Base-by-base conservation (phyloP, 345 rosid genomes). In the Lepidium didymum region DNA sequence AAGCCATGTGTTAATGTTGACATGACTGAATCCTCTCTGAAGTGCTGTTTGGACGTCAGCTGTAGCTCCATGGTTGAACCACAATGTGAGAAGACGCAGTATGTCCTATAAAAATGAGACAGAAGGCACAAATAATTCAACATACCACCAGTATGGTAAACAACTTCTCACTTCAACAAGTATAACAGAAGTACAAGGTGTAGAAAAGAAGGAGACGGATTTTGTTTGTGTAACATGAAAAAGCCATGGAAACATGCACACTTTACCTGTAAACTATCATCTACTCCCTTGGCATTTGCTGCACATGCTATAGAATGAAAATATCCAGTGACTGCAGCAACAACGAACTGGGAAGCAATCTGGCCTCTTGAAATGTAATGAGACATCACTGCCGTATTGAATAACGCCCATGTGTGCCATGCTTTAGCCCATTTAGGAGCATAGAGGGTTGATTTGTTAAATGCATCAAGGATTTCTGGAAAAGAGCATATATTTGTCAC, bases 21-120 rank as follows among this genome's bases (percentile, higher is more conserved):
- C 97, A 81, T 78, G 89, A 33, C 74, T 64, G 79, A 94, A 91
- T 73, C 99, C 99, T 64, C 73, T 84, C 84, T 81, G 81, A 42
- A 94, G 70, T 67, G 99, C 99, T 77, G 51, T 74, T 81, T 94
- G 99, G 77, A 94, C 97, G 55, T 94, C 97, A 61, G 75, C 79
- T 33, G 90, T 86, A 76, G 87, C 92, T 80, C 99, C 97, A 83
- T 94, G 96, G 83, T 87, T 94, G 82, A 94, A 94, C 99, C 99
- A 94, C 76, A 94, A 71, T 1, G 99, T 94, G 58, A 94, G 97
- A 63, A 94, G 92, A 58, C 99, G 97, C 68, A 94, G 93, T 81
- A 94, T 94, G 73, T 94, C 99, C 99, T 94, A 86, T 69, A 69
- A 67, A 57, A 82, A 72, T 31, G 53, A 56, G 27, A 64, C 16